phyloP scores from a whole-genome alignment of 495 filamentous ascomycete genomes.

The Aspergillus olivimuriae region DNA sequence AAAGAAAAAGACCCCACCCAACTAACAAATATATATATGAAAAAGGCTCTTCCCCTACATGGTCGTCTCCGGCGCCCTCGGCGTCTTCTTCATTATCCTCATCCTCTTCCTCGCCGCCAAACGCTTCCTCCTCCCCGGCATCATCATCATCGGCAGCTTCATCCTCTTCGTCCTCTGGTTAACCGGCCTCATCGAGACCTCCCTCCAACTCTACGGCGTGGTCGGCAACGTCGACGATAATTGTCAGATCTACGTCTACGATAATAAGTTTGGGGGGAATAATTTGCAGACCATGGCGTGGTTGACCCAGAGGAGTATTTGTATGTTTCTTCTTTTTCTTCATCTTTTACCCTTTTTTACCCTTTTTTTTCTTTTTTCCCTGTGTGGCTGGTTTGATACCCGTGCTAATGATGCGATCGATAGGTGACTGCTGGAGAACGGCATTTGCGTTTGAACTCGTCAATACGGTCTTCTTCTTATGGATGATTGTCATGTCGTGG shows the following conservation, averaged over 20 bases:
- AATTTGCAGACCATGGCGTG: conserved; percentile 71
- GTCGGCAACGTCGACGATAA: conserved; percentile 67
- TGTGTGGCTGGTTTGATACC: not conserved
- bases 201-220: conserved; percentile 83
- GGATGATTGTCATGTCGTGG: conserved; percentile 91
- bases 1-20: too few species aligned
- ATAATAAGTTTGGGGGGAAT: conserved; percentile 50
- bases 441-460: conserved; percentile 63
- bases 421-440: conserved; percentile 53
- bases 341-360: not conserved
- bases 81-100: conserved; percentile 65
- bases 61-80: conserved; percentile 63
- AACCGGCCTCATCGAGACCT: conserved; percentile 83
- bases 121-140: conserved; percentile 75
- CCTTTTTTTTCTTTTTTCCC: conserved; percentile 2
- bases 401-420: not conserved
- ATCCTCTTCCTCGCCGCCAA: conserved; percentile 69
- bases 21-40: conserved; percentile 27
- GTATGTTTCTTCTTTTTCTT: conserved; percentile 43
- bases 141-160: conserved; percentile 87
- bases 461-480: conserved; percentile 78
- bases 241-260: conserved; percentile 68
- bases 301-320: conserved; percentile 82
- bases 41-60: conserved; percentile 86
- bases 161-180: conserved; percentile 91